Conservation (phyloP, 2,329 filamentous ascomycete genomes). For the Rugonectria rugulosa region DNA sequence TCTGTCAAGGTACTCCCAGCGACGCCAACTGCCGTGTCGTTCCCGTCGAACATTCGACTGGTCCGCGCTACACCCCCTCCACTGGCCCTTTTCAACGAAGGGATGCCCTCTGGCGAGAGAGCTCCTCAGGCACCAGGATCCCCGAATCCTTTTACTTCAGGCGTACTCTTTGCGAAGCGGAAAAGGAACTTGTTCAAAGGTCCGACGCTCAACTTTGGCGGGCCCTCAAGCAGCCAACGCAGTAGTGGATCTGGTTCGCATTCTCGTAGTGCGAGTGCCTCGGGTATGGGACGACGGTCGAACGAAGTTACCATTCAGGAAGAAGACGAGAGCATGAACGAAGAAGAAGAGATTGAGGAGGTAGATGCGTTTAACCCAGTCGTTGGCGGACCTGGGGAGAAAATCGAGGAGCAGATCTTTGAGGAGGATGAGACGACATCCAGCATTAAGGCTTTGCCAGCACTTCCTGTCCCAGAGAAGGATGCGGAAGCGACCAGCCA, state of each 20-base stretch:
- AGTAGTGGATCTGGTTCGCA: slow-evolving; percentile 50
- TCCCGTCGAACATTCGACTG: slow-evolving; percentile 86
- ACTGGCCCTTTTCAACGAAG: slow-evolving; percentile 64
- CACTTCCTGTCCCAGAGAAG: slow-evolving; percentile 27
- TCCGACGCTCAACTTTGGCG: slow-evolving; percentile 68
- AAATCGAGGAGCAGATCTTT: slow-evolving; percentile 56
- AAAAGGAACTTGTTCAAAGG: slow-evolving; percentile 87
- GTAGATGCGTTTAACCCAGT: slow-evolving; percentile 67
- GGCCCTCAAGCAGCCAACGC: slow-evolving; percentile 43
- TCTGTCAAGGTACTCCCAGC: slow-evolving; percentile 96
- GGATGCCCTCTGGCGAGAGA: slow-evolving; percentile 54
- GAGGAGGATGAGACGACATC: slow-evolving; percentile 50
- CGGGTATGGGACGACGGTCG: slow-evolving; percentile 69
- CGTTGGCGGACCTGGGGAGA: slow-evolving; percentile 52
- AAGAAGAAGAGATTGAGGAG: slow-evolving; percentile 60
- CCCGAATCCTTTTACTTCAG: slow-evolving; percentile 66
- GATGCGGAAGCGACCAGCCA: slow-evolving; percentile 6
- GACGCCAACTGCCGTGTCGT: slow-evolving; percentile 77
- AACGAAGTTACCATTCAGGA: slow-evolving; percentile 79
- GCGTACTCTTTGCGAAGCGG: slow-evolving; percentile 80
- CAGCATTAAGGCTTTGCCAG: slow-evolving; percentile 22
- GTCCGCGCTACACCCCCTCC: slow-evolving; percentile 68
- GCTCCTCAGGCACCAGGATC: slow-evolving; percentile 55
- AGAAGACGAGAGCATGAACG: slow-evolving; percentile 63
- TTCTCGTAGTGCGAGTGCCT: slow-evolving; percentile 68